Evolutionary conservation across 2,329 filamentous ascomycete genomes (phyloP).

Genomic region (Paramyrothecium roridum): DNA sequence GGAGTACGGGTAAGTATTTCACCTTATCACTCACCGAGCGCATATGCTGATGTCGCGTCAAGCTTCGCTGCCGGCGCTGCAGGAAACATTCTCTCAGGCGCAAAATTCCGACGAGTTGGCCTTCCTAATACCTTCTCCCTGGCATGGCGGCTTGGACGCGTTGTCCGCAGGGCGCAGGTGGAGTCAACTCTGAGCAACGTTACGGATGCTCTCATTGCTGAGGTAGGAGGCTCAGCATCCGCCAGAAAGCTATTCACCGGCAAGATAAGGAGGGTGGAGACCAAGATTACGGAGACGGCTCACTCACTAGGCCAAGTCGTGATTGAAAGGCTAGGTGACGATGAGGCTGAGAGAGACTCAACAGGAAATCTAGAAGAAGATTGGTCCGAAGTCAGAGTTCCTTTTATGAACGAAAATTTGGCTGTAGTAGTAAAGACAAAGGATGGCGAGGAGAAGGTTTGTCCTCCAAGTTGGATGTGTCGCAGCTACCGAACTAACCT

Average conservation of each 20-base stretch:
- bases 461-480: not conserved
- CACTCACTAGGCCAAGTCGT: constrained; percentile 36
- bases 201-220: constrained; percentile 29
- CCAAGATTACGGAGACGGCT: constrained; percentile 40
- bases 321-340: constrained; percentile 34
- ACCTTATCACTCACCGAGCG: constrained; percentile 18
- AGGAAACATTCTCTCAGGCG: constrained; percentile 27
- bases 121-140: constrained; percentile 33
- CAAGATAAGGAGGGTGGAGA: constrained; percentile 23
- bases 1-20: constrained; percentile 1
- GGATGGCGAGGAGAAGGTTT: constrained; percentile 7
- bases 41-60: constrained; percentile 10
- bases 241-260: constrained; percentile 20
- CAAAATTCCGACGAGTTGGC: constrained; percentile 23
- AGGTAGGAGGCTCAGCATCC: constrained; percentile 28
- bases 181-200: constrained; percentile 34
- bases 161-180: constrained; percentile 26
- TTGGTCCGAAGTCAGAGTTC: constrained; percentile 35
- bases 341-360: constrained; percentile 22
- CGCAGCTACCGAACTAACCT: not conserved
- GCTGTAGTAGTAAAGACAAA: constrained; percentile 27
- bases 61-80: constrained; percentile 15
- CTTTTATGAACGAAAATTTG: constrained; percentile 58
- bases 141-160: constrained; percentile 45
- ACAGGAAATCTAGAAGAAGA: constrained; percentile 11